These are phyloP conservation scores for Botryotinia convoluta DNA, from an alignment of 2,329 filamentous ascomycete genomes.

Conservation along the genomic window DNA sequence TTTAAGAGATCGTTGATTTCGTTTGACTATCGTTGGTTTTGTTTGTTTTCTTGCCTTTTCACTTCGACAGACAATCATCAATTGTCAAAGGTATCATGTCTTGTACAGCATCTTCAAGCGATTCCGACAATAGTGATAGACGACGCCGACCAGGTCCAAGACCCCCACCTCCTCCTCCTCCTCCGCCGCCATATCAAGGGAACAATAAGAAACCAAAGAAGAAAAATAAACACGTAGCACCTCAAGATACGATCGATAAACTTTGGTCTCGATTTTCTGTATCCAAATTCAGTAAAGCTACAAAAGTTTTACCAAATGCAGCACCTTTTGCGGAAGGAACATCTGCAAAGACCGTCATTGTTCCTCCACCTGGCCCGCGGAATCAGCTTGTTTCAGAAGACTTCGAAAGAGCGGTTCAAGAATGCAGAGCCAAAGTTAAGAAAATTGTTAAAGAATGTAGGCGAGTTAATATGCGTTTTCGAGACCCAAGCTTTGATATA, in stretches of 20 bases:
- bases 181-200: constrained; percentile 20
- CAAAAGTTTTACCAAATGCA: constrained; percentile 63
- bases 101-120: constrained; percentile 26
- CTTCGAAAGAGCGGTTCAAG: constrained; percentile 67
- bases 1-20: neutral
- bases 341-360: constrained; percentile 18
- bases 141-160: neutral
- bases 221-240: constrained; percentile 55
- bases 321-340: constrained; percentile 36
- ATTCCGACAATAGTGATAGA: constrained; percentile 26
- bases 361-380: constrained; percentile 44
- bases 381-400: constrained; percentile 60
- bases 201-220: constrained; percentile 42
- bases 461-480: constrained; percentile 78
- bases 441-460: constrained; percentile 65
- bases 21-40: neutral
- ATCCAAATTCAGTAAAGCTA: constrained; percentile 62
- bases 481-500: constrained; percentile 74
- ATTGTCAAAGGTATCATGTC: constrained; percentile 22
- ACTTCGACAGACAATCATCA: neutral
- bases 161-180: constrained; percentile 19
- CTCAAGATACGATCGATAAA: constrained; percentile 64
- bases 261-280: constrained; percentile 63
- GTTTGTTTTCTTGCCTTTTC: neutral
- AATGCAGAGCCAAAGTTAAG: constrained; percentile 63